Base-by-base conservation (phyloP, 805 yeast species). In the Yarrowia sp. region DNA sequence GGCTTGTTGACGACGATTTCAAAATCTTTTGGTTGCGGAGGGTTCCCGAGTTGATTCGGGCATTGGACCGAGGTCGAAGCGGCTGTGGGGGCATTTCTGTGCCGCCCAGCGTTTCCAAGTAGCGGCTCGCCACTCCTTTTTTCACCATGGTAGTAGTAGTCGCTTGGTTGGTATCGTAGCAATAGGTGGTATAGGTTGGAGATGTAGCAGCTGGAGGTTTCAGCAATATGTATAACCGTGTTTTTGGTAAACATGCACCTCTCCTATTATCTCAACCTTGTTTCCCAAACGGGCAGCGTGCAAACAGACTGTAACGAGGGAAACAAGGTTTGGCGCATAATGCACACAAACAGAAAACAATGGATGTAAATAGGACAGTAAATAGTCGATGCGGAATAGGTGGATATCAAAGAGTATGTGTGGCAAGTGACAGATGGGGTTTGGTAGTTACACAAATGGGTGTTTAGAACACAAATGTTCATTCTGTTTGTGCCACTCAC, bases 61-160 rank as follows among this genome's bases (percentile, higher is more conserved):
- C 43, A 16, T 44, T 30, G 52, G 61, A 46, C 8, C 61, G 56
- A 12, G 65, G 65, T 32, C 35, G 12, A 21, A 38, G 36, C 8
- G 36, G 30, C 19, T 65, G 35, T 6, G 46, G 61, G 21, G 40
- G 36, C n/a, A 11, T 21, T 40, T 36, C 66, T 59, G 48, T 61
- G 17, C n/a, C 59, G 7, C 63, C 63, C 40, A 58, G 30, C 6
- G 63, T 43, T 30, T 58, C 63, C 63, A 58, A n/a, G 51, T 58
- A 58, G 17, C 51, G 38, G 22, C 63, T 58, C 24, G 63, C 63
- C 22, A 58, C 51, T 58, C 63, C 63, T 19, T 58, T 58, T 33
- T 58, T 58, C 22, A 58, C 63, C 63, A 58, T 58, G 14, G 43
- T 11, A 1, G 44, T n/a, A n/a, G n/a, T n/a, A n/a, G n/a, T n/a